A percentile compares a stretch with the other conserved stretches of the same genome.
These are phyloP conservation scores for Blechomonas ayalai DNA, from an alignment of 208 protist genomes.

Conservation along the genomic window DNA sequence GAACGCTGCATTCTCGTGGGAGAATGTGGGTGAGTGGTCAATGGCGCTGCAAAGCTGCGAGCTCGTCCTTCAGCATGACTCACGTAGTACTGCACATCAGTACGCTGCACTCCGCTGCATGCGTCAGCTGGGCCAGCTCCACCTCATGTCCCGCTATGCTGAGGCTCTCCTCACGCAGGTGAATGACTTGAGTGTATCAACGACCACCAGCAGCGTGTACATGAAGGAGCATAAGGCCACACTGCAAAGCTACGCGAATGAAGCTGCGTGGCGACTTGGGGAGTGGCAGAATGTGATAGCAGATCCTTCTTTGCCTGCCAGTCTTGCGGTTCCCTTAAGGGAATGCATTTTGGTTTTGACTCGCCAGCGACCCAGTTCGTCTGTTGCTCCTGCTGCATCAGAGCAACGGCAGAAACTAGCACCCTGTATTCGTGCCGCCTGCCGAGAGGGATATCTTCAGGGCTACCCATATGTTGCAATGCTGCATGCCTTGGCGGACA, in stretches of 20 bases:
- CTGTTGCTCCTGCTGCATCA: constrained; percentile 8
- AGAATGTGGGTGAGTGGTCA: constrained; percentile 84
- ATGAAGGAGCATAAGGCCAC: constrained; percentile 9
- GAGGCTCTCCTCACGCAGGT: constrained; percentile 13
- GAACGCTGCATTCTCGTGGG: constrained; percentile 68
- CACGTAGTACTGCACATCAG: constrained; percentile 58
- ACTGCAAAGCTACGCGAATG: constrained; percentile 75
- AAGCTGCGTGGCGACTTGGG: constrained; percentile 78
- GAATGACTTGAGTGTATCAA: neutral
- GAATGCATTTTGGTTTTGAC: neutral
- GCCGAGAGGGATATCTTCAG: constrained; percentile 62
- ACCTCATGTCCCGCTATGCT: constrained; percentile 77
- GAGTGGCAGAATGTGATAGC: constrained; percentile 67
- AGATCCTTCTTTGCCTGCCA: constrained; percentile 19
- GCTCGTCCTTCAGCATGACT: constrained; percentile 67
- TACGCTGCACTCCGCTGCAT: constrained; percentile 76
- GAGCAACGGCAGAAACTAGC: constrained; percentile 42
- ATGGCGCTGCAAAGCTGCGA: constrained; percentile 66
- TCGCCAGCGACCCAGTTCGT: neutral
- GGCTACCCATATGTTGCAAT: constrained; percentile 55
- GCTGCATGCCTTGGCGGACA: constrained; percentile 74
- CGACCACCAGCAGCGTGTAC: no score
- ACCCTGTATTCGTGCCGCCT: constrained; percentile 39
- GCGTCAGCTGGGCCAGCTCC: constrained; percentile 76
- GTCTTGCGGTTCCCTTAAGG: constrained; percentile 20